Evolutionary conservation across 2,329 filamentous ascomycete genomes (phyloP), one percentile per base, ranked within the genome.

Genomic region (Blastomyces emzantsi): DNA sequence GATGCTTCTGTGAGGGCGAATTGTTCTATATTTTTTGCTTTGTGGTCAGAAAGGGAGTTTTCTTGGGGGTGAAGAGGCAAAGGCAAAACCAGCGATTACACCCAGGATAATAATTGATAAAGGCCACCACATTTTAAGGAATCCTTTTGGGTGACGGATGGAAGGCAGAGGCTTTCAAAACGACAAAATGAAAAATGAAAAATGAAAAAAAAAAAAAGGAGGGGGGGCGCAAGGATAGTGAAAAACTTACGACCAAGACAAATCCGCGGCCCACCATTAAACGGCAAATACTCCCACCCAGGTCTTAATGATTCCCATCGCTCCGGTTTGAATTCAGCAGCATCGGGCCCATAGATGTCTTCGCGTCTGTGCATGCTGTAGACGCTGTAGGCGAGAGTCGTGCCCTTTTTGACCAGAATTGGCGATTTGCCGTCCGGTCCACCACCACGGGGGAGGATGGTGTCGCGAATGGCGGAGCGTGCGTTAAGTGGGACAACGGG

Each of bases 401-500:
- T 79, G 65, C 79, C 77, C 62, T 78, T 77, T 28, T 77, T 75
- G 36, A 83, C 75, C 13, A 79, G 77, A 28, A 84, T 72, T 1
- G 77, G 77, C 9, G 71, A 69, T 15, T 65, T 70, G 3, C 78
- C 80, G 66, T 83, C 79, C 3, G 76, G 72, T 0, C 82, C 82
- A 28, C 81, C 82, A 17, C 82, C 90, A n/a, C 80, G 79, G 0
- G 90, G 90, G 2, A 95, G 82, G 0, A 85, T 88, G 1, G 90
- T 92, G 76, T 92, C 88, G 64, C 80, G 81, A 11, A 90, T 81
- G 15, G 90, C 85, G 39, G 87, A 78, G 66, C 91, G 87, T 60
- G 90, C 82, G 76, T 94, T 94, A 78, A 87, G 88, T 1, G 90
- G 90, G 1, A 94, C 88, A 13, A 85, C 82, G 0, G 90, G 90